Evolutionary conservation across 805 yeast genomes (phyloP).

Genomic region (Wickerhamomyces queroliae): DNA sequence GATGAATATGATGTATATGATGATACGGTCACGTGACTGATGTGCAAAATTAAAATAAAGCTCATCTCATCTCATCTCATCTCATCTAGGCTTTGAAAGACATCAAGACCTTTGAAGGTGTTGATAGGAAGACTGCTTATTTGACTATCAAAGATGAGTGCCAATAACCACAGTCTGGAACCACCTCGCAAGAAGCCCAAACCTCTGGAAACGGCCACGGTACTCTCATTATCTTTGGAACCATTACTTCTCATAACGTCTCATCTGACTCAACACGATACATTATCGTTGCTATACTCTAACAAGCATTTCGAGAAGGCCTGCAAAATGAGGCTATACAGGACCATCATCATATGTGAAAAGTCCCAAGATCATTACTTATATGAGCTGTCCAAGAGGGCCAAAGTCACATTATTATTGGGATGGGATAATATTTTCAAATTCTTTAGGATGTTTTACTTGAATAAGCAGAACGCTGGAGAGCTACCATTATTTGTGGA

Average conservation of each 20-base stretch:
- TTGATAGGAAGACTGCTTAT: too few relatives aligned
- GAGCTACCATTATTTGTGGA: conserved; percentile 12
- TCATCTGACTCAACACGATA: conserved; percentile 13
- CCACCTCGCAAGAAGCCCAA: too few relatives aligned
- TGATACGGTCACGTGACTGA: too few relatives aligned
- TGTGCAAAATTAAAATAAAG: too few relatives aligned
- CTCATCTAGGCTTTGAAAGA: too few relatives aligned
- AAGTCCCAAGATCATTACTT: conserved; percentile 17
- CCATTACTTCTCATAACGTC: conserved; percentile 9
- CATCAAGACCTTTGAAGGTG: too few relatives aligned
- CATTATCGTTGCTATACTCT: conserved; percentile 7
- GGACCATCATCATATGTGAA: conserved; percentile 17
- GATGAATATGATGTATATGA: too few relatives aligned
- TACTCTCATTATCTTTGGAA: conserved; percentile 12
- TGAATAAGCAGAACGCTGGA: conserved; percentile 2
- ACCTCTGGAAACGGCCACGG: too few relatives aligned
- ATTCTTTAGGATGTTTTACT: conserved; percentile 13
- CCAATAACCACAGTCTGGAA: too few relatives aligned
- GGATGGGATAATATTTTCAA: conserved; percentile 14
- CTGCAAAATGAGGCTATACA: conserved; percentile 15
- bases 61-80: too few relatives aligned
- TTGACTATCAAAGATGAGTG: too few relatives aligned
- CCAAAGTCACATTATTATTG: conserved; percentile 10
- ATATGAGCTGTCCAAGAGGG: conserved; percentile 5
- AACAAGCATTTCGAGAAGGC: conserved; percentile 11